A percentile compares a stretch with the other conserved stretches of the same genome.
Evolutionary conservation across 129 eudicot genomes (phyloP).

Genomic region (Pulicaria dysenterica): DNA sequence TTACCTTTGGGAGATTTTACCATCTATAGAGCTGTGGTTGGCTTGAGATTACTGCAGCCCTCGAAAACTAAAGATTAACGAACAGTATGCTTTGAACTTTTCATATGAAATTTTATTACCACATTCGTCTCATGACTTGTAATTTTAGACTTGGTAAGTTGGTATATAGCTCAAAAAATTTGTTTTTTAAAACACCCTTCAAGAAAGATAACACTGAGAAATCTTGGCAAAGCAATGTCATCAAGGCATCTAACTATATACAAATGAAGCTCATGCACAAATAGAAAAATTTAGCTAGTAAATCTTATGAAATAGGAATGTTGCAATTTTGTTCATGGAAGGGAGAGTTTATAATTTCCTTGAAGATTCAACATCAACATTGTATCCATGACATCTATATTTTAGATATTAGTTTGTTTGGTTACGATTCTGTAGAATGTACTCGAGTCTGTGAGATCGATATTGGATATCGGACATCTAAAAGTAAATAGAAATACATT

Average conservation of each 20-base stretch:
- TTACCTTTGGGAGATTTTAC: no score
- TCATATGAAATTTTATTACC: neutral
- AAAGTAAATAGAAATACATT: conserved; percentile 26
- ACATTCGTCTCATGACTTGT: neutral
- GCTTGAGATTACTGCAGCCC: neutral
- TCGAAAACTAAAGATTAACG: conserved; percentile 11
- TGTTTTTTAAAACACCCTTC: no score
- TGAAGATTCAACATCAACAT: neutral
- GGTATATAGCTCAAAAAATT: no score
- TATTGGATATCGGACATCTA: conserved; percentile 26
- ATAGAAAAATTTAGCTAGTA: no score
- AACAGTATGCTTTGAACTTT: neutral
- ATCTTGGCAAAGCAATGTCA: no score
- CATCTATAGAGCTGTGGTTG: no score
- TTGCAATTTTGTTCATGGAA: neutral
- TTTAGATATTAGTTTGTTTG: conserved; percentile 12
- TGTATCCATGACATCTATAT: neutral
- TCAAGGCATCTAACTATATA: no score
- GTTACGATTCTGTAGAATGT: conserved; percentile 15
- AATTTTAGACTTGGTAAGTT: neutral
- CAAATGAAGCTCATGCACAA: no score
- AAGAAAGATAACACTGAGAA: no score
- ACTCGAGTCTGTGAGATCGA: conserved; percentile 6
- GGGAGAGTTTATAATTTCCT: neutral
- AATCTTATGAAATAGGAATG: no score